A percentile compares a stretch with the other conserved stretches of the same genome.
phyloP scores from a whole-genome alignment of 2,329 filamentous ascomycete genomes.

The Rachicladosporium sp. region DNA sequence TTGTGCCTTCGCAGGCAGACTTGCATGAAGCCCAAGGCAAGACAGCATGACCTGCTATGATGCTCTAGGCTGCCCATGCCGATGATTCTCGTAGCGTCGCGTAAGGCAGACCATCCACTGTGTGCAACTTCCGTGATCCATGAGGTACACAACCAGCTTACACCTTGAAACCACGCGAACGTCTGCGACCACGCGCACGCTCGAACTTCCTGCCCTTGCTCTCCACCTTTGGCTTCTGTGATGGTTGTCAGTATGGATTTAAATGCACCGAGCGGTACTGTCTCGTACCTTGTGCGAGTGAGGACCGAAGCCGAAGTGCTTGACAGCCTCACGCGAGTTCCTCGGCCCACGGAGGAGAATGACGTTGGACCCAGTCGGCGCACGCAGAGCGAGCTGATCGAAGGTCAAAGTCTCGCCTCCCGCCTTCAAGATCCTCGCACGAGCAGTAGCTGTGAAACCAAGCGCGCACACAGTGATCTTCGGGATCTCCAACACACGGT shows the following conservation, averaged over 20 bases:
- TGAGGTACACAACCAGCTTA: constrained; percentile 40
- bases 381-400: constrained; percentile 90
- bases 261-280: too few species aligned
- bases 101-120: too few species aligned
- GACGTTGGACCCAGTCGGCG: constrained; percentile 93
- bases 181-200: constrained; percentile 94
- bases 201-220: constrained; percentile 99
- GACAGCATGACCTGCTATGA: too few species aligned
- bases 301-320: constrained; percentile 98
- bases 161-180: constrained; percentile 99
- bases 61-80: too few species aligned
- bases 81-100: too few species aligned
- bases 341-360: constrained; percentile 94
- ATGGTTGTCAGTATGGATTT: constrained; percentile 11
- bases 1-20: too few species aligned
- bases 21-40: too few species aligned
- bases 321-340: constrained; percentile 94
- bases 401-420: constrained; percentile 92
- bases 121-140: too few species aligned
- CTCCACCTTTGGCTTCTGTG: constrained; percentile 84
- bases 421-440: constrained; percentile 82
- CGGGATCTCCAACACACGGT: constrained; percentile 78
- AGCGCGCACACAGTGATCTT: constrained; percentile 91
- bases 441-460: constrained; percentile 91
- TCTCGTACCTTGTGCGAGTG: constrained; percentile 95